These are phyloP conservation scores for Berkeleyomyces rouxiae DNA, from an alignment of 2,329 filamentous ascomycete genomes.

Conservation along the genomic window DNA sequence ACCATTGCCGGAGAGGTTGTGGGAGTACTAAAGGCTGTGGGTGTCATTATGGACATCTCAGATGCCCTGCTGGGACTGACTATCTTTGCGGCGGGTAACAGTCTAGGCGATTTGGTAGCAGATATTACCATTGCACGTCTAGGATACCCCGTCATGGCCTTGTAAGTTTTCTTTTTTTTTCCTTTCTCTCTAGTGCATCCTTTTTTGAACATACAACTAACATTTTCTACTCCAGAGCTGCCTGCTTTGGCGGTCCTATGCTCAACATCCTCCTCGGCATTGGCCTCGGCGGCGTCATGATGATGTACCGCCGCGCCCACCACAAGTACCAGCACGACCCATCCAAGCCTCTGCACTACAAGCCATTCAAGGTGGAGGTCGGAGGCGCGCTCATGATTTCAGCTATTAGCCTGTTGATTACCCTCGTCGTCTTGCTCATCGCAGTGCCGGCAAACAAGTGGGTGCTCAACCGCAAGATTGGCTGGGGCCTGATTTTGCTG, in stretches of 20 bases:
- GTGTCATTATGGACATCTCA: constrained; percentile 80
- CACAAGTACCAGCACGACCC: constrained; percentile 49
- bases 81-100: constrained; percentile 92
- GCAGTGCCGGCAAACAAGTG: constrained; percentile 73
- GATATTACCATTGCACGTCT: constrained; percentile 87
- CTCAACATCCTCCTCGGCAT: constrained; percentile 92
- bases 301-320: constrained; percentile 58
- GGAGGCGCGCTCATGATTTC: constrained; percentile 74
- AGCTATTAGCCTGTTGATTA: constrained; percentile 66
- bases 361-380: constrained; percentile 69
- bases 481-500: constrained; percentile 59
- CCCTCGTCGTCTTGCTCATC: constrained; percentile 60
- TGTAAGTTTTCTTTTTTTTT: constrained; percentile 28
- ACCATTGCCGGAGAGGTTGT: constrained; percentile 93
- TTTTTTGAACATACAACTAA: neutral
- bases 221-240: constrained; percentile 36
- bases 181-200: neutral
- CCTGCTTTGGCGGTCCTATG: constrained; percentile 97
- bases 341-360: constrained; percentile 44
- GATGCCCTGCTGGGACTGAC: constrained; percentile 91
- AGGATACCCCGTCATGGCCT: constrained; percentile 90
- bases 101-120: constrained; percentile 80
- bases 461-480: constrained; percentile 69
- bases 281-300: constrained; percentile 77
- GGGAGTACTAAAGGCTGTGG: constrained; percentile 80